Evolutionary conservation across 1,284 basidiomycete species (phyloP).

Genomic region (Leccinum griseonigrum): DNA sequence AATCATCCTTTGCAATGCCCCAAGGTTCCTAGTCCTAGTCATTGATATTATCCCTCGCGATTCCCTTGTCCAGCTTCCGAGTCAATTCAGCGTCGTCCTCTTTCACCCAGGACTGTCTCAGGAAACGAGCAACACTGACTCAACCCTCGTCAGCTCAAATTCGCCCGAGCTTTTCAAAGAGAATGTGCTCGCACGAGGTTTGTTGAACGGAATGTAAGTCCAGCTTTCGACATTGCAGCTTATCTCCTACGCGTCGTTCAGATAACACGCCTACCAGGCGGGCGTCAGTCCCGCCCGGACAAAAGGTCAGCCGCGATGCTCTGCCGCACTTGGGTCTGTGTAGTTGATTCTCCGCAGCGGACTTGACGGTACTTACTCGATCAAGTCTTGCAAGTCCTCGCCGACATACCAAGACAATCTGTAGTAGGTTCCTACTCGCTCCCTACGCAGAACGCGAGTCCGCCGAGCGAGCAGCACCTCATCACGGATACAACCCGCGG

Average conservation of each 20-base stretch:
- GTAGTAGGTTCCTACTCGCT: conserved; percentile 47
- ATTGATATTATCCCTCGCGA: conserved; percentile 18
- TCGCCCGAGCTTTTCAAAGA: conserved; percentile 46
- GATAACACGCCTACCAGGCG: conserved; percentile 44
- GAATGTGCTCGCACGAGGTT: conserved; percentile 39
- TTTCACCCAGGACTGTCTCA: conserved; percentile 26
- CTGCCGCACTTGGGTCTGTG: background rate
- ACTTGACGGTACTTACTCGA: conserved; percentile 38
- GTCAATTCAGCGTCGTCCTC: conserved; percentile 5
- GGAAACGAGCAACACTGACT: conserved; percentile 14
- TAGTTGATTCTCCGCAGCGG: conserved; percentile 27
- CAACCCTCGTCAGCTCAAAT: conserved; percentile 35
- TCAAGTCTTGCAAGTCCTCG: conserved; percentile 35
- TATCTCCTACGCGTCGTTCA: conserved; percentile 17
- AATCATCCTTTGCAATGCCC: conserved; percentile 11
- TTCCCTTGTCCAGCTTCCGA: conserved; percentile 15
- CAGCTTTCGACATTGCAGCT: background rate
- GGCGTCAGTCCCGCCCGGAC: conserved; percentile 40
- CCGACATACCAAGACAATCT: conserved; percentile 39
- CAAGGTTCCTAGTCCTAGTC: conserved; percentile 17
- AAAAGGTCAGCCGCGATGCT: conserved; percentile 32
- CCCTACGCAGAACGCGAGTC: conserved; percentile 10
- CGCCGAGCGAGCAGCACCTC: conserved; percentile 35
- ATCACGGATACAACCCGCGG: conserved; percentile 36
- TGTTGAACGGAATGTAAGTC: conserved; percentile 42